Evolutionary conservation across 31 red algal genomes (phyloP), one percentile per base, ranked within the genome.

Genomic region (Endocladia muricata): DNA sequence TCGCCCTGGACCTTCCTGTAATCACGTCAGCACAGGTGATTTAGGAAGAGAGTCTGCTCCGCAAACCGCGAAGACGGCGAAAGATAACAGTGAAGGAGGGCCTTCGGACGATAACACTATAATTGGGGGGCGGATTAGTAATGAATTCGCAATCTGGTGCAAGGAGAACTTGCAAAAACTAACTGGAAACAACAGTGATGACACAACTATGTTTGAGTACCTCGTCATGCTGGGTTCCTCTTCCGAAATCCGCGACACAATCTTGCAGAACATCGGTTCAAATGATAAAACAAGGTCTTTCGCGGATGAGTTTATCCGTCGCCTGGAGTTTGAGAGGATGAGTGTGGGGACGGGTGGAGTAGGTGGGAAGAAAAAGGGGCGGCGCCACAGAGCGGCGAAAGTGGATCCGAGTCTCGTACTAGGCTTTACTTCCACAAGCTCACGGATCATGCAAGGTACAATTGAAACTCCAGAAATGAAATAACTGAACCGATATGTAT

Each of bases 391-490:
- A 38, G 69, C 76, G 31, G 76, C 74, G 3, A 81, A 74, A 36
- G 85, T 89, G 2, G 85, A 89, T 48, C 85, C 85, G 13, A 81
- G 76, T 74, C 60, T 89, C 8, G 85, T 89, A 49, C 76, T 89
- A 13, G 85, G 85, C 3, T 89, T 89, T 36, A 87, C 83, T 13
- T 87, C 83, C 1, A 87, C 83, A 23, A 87, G 83, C 66, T 87
- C 83, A 62, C 66, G 83, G 54, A 87, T 87, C 51, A 87, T 87
- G 83, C 83, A 87, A 41, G 83, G 83, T 61, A 87, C 83, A 48
- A 87, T 87, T 73, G 83, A 87, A 55, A 87, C 73, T 63, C 83
- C 83, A 61, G 83, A 87, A 67, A 87, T 87, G 83, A 87, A 87
- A 68, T 87, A 77, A 77, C 61, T 67, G 21, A n/a, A n/a, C n/a